Evolutionary conservation across 257 asterid genomes (phyloP), one percentile per base, ranked within the genome.

Genomic region (Petunia axillaris): DNA sequence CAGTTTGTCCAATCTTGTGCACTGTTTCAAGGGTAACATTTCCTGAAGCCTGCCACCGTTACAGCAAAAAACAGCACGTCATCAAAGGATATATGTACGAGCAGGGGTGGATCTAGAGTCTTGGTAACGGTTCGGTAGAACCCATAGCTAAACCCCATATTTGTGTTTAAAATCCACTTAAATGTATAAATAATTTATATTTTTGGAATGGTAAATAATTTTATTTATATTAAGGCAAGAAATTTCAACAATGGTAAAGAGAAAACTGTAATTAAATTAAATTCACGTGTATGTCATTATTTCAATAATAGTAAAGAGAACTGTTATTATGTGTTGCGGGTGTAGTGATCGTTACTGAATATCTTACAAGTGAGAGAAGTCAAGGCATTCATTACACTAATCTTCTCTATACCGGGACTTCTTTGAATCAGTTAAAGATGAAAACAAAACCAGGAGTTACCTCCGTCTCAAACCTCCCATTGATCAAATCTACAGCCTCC

Each of bases 21-120:
- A 93, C 93, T 6, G 97, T 93, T 79, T 95, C 97, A 80, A 93
- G 91, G 78, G 97, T 95, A 77, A 95, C 98, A 87, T 95, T 95
- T 85, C 99, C 99, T 80, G 99, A 95, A 14, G 99, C 98, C 99
- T 95, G 90, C 79, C 77, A 86, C 75, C 58, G 59, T 82, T 80
- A 67, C 71, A 81, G 83, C 59, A 67, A 46, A 71, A 46, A 10
- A 57, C 25, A 15, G 50, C 43, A 6, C 1, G 62, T 37, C 77
- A 71, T 35, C 35, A 48, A 6, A 50, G 50, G 78, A 50, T 50
- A 35, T 50, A 73, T 25, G 25, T 25, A 25, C 25, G 25, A 25
- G 25, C 25, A 25, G 25, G 25, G 25, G 25, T 0, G 25, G 25
- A 25, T 25, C 25, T 25, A 25, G 25, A 25, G 25, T 25, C 25